phyloP scores from a whole-genome alignment of 768 basidiomycete genomes.

The Pleurotus sapidus region DNA sequence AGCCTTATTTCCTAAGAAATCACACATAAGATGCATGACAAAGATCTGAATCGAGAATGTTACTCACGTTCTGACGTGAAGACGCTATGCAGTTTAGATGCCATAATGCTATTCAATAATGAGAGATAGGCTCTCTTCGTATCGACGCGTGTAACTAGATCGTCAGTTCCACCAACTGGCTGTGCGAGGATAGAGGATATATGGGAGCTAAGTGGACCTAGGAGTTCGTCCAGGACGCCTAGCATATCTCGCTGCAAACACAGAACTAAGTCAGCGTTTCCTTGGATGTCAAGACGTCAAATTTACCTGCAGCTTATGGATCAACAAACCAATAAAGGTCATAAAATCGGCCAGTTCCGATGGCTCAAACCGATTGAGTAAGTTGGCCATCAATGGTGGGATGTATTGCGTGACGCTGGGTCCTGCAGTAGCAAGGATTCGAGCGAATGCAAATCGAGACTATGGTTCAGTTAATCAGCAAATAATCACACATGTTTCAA shows the following conservation, averaged over 20 bases:
- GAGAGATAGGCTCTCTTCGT: constrained; percentile 88
- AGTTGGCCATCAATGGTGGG: constrained; percentile 83
- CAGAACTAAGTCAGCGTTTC: not conserved
- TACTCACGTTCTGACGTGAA: constrained; percentile 84
- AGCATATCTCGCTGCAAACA: constrained; percentile 72
- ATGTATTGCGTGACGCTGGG: constrained; percentile 84
- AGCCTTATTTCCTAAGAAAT: constrained; percentile 35
- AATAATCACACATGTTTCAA: not conserved
- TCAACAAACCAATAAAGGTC: constrained; percentile 88
- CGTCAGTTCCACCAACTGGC: constrained; percentile 85
- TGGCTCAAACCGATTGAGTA: constrained; percentile 91
- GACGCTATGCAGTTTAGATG: constrained; percentile 75
- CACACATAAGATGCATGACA: not conserved
- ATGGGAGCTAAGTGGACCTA: constrained; percentile 82
- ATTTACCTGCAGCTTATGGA: constrained; percentile 85
- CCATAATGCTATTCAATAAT: constrained; percentile 78
- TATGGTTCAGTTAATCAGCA: constrained; percentile 23
- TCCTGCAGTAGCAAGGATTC: constrained; percentile 88
- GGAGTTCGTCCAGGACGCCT: constrained; percentile 84
- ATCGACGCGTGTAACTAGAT: constrained; percentile 69
- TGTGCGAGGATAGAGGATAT: constrained; percentile 78
- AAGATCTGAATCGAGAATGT: not conserved
- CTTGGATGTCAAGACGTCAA: constrained; percentile 2
- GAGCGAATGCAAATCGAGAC: constrained; percentile 92
- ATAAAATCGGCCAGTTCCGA: constrained; percentile 94